Evolutionary conservation across 352 stramenopile genomes (phyloP).

Genomic region (Globisporangium canariense): DNA sequence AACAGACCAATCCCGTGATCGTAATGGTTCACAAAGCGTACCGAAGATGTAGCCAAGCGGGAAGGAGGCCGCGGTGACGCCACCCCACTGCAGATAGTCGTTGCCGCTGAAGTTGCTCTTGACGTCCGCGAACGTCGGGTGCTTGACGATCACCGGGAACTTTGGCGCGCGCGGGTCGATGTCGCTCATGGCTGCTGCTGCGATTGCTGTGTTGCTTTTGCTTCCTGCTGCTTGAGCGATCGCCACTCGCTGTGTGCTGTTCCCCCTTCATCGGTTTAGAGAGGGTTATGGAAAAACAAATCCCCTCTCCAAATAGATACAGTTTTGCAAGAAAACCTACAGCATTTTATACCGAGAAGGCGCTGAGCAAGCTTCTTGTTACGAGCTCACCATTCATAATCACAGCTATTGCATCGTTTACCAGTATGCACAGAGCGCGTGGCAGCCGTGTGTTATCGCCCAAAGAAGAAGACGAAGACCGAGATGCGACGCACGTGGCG

Average conservation of each 20-base stretch:
- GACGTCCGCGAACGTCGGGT: slow-evolving; percentile 73
- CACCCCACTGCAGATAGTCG: slow-evolving; percentile 65
- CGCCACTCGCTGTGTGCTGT: slow-evolving; percentile 9
- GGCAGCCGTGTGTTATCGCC: too few relatives aligned
- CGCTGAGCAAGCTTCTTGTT: too few relatives aligned
- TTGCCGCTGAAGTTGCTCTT: slow-evolving; percentile 60
- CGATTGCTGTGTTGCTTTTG: slow-evolving; percentile 1
- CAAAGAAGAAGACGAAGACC: too few relatives aligned
- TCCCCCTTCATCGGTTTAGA: slow-evolving; percentile 2
- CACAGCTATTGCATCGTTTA: too few relatives aligned
- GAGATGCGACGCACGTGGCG: too few relatives aligned
- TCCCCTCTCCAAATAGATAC: not conserved
- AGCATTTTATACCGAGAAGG: slow-evolving; percentile 6
- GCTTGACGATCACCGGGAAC: slow-evolving; percentile 79
- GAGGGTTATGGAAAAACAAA: not conserved
- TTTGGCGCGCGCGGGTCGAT: slow-evolving; percentile 54
- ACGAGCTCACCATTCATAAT: too few relatives aligned
- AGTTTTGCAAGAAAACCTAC: not conserved
- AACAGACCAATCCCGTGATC: not conserved
- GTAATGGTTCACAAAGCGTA: slow-evolving; percentile 20
- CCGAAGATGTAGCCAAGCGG: slow-evolving; percentile 75
- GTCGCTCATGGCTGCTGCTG: slow-evolving; percentile 39
- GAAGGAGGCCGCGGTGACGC: slow-evolving; percentile 64
- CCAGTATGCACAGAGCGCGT: too few relatives aligned
- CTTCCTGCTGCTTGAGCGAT: slow-evolving; percentile 13